Conservation (phyloP, 352 stramenopile species). For the Halophytophthora batemanensis region DNA sequence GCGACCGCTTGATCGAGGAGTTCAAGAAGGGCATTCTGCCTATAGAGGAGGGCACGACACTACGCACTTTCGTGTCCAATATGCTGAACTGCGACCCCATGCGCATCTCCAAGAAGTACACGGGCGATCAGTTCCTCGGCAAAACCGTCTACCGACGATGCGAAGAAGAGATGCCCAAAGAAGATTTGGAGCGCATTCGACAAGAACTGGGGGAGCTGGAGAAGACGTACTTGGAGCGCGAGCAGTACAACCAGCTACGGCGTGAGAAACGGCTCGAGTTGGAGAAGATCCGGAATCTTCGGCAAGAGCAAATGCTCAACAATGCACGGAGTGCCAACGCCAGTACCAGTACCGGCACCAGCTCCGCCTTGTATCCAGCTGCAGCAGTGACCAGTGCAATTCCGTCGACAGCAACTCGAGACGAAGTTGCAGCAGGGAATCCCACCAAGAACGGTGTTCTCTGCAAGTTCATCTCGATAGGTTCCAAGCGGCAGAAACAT, state of each 20-base stretch:
- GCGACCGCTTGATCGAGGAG: conserved; percentile 95
- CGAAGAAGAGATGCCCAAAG: conserved; percentile 73
- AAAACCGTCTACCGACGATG: conserved; percentile 87
- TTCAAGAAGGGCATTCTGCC: conserved; percentile 97
- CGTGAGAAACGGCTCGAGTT: conserved; percentile 85
- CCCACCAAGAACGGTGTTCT: conserved; percentile 42
- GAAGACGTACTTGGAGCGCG: conserved; percentile 94
- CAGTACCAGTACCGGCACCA: too few species aligned
- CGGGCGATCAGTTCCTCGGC: conserved; percentile 97
- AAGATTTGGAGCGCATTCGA: conserved; percentile 76
- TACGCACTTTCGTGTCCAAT: conserved; percentile 97
- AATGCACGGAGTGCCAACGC: conserved; percentile 32
- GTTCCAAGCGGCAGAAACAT: too few species aligned
- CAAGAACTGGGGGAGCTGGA: conserved; percentile 89
- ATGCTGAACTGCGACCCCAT: conserved; percentile 98
- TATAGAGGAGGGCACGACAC: conserved; percentile 95
- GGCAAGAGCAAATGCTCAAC: conserved; percentile 59
- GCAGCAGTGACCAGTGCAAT: neutral
- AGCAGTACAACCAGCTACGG: conserved; percentile 93
- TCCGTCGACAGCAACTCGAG: neutral
- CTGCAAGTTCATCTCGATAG: too few species aligned
- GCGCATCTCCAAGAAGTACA: conserved; percentile 99
- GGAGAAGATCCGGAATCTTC: conserved; percentile 66
- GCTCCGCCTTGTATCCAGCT: neutral
- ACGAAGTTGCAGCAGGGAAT: conserved; percentile 10